Base-by-base conservation (phyloP, 2,329 filamentous ascomycete genomes). In the Sporothrix inflata region DNA sequence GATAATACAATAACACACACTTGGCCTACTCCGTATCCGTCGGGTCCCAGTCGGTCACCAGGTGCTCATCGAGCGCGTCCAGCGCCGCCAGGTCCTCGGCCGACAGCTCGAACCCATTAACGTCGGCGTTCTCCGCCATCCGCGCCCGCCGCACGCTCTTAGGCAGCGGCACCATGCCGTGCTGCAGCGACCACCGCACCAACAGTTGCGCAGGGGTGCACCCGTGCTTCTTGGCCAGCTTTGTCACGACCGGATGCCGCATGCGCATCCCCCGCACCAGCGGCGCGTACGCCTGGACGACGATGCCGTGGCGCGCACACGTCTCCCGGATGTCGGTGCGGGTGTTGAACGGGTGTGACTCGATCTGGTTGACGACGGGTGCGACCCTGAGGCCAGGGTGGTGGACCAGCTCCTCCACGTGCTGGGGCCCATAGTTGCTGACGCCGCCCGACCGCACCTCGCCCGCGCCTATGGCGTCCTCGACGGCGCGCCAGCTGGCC, bases 261-360 rank as follows among this genome's bases (percentile, higher is more conserved):
- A 96, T 91, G 21, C 91, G 85, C 80, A 91, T 84, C 0, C 88
- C 92, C 68, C 91, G 86, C 3, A 89, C 92, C 2, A 96, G 86
- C 6, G 93, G 93, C 7, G 92, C 92, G 75, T 96, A 97, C 0
- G 93, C 93, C 81, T 96, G 89, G 1, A 96, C 85, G 0, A 90
- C 82, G 72, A 96, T 94, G 49, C 84, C 82, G 75, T 94, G 83
- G 73, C 87, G 82, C 72, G 88, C 84, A 77, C 93, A 93, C 76
- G 88, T 90, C 14, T 86, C 84, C 0, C 89, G 86, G 74, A 96
- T 94, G 49, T 86, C 84, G 0, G 84, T 85, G 69, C 91, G 88
- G 1, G 91, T 94, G 79, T 94, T 93, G 86, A 95, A 96, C 0
- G 92, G 92, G 74, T 95, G 92, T 1, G 94, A 87, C 79, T 95